Evolutionary conservation across 805 yeast genomes (phyloP).

Genomic region (Ogataea chonburiensis): DNA sequence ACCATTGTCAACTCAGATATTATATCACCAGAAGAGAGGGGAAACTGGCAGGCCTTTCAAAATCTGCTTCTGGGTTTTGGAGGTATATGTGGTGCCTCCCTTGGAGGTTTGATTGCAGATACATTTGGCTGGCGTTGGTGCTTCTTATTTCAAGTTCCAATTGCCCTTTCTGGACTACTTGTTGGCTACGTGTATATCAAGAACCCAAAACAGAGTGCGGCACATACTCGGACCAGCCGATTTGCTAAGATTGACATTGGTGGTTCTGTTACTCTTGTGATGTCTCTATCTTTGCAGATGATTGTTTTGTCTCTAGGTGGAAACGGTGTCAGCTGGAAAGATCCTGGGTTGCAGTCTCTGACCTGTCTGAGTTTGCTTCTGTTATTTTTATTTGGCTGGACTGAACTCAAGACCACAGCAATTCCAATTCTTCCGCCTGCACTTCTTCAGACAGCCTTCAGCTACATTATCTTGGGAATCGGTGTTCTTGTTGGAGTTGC

Average conservation of each 20-base stretch:
- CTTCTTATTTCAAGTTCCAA: conserved; percentile 47
- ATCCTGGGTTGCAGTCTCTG: conserved; percentile 8
- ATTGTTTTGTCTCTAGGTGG: conserved; percentile 18
- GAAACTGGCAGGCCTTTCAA: conserved; percentile 74
- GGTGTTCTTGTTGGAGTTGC: conserved; percentile 40
- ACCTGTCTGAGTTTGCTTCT: conserved; percentile 5
- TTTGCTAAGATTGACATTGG: conserved; percentile 14
- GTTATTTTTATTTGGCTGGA: conserved; percentile 4
- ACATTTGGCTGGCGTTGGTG: conserved; percentile 62
- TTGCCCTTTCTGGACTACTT: conserved; percentile 40
- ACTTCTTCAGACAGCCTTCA: conserved; percentile 27
- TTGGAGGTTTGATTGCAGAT: conserved; percentile 53
- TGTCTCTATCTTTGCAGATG: conserved; percentile 16
- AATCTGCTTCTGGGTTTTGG: conserved; percentile 74
- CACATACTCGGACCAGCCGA: no score
- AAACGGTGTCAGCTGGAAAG: conserved; percentile 16
- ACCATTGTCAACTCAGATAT: conserved; percentile 72
- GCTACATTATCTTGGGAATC: conserved; percentile 29
- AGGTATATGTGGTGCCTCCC: conserved; percentile 62
- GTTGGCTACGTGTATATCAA: conserved; percentile 37
- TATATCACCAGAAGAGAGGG: conserved; percentile 70
- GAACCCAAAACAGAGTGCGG: conserved; percentile 36
- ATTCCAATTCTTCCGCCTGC: conserved; percentile 37
- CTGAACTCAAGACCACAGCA: conserved; percentile 14
- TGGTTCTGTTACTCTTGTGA: conserved; percentile 16